Evolutionary conservation across 495 filamentous ascomycete species (phyloP).

Genomic region (Penicillium atrosanguineum): DNA sequence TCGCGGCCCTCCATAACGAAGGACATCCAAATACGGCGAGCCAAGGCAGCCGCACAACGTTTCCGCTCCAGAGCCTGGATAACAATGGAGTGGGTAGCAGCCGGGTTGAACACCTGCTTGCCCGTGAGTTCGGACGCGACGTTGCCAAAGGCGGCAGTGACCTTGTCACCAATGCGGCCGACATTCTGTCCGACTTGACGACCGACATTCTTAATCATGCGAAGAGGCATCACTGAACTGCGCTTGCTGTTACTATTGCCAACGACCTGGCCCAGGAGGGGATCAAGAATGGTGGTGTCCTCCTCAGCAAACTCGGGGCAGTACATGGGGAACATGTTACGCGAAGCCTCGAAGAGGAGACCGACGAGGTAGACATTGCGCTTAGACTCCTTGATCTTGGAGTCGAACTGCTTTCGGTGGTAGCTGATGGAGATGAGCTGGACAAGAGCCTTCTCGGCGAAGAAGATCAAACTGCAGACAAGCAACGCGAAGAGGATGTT

Average conservation of each 20-base stretch:
- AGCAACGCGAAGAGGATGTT: slow-evolving; percentile 73
- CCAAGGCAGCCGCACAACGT: slow-evolving; percentile 80
- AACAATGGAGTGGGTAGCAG: slow-evolving; percentile 82
- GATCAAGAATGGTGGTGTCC: slow-evolving; percentile 85
- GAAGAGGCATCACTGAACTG: slow-evolving; percentile 70
- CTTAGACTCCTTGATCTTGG: slow-evolving; percentile 85
- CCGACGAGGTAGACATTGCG: slow-evolving; percentile 74
- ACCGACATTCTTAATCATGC: slow-evolving; percentile 52
- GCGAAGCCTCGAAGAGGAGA: slow-evolving; percentile 84
- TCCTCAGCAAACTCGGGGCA: slow-evolving; percentile 88
- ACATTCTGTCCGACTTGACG: slow-evolving; percentile 62
- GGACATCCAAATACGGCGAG: slow-evolving; percentile 94
- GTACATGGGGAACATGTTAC: slow-evolving; percentile 84
- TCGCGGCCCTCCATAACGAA: slow-evolving; percentile 90
- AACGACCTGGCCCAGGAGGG: slow-evolving; percentile 46
- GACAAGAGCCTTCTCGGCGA: slow-evolving; percentile 79
- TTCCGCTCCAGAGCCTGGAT: slow-evolving; percentile 83
- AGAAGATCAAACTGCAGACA: slow-evolving; percentile 72
- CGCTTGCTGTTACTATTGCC: slow-evolving; percentile 27
- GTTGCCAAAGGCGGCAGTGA: slow-evolving; percentile 89
- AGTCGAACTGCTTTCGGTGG: slow-evolving; percentile 88
- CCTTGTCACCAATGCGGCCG: slow-evolving; percentile 81
- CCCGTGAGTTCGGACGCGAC: slow-evolving; percentile 92
- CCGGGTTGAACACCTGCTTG: slow-evolving; percentile 90
- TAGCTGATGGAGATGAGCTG: slow-evolving; percentile 94